A percentile compares a stretch with the other conserved stretches of the same genome.
Conservation (phyloP, 2,329 filamentous ascomycete genomes). For the Coniochaeta sp. region DNA sequence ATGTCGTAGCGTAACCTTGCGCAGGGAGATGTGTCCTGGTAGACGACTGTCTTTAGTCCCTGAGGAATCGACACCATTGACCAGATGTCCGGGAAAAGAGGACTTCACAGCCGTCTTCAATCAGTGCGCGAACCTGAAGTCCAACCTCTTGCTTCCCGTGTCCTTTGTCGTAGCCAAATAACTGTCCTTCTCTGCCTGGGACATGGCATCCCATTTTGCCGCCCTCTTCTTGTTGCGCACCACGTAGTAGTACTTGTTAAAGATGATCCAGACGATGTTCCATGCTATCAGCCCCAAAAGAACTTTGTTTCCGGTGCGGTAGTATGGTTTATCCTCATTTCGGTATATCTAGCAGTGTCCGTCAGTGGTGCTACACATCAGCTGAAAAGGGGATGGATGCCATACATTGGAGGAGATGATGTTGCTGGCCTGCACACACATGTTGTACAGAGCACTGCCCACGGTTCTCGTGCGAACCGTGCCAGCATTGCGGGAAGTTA, state of each 20-base stretch:
- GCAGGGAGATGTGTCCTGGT: too few relatives aligned
- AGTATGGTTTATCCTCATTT: slow-evolving; percentile 37
- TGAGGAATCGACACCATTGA: not conserved
- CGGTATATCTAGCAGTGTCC: slow-evolving; percentile 18
- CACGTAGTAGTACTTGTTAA: slow-evolving; percentile 22
- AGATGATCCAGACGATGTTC: slow-evolving; percentile 23
- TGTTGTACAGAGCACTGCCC: slow-evolving; percentile 54
- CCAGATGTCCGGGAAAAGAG: not conserved
- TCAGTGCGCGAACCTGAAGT: slow-evolving; percentile 22
- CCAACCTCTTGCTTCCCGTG: slow-evolving; percentile 30
- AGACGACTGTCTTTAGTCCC: not conserved
- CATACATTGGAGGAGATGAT: slow-evolving; percentile 33
- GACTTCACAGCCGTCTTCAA: not conserved
- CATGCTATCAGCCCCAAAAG: slow-evolving; percentile 29
- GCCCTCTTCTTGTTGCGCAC: slow-evolving; percentile 19
- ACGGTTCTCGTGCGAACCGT: slow-evolving; percentile 56
- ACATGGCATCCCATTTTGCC: slow-evolving; percentile 19
- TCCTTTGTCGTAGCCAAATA: slow-evolving; percentile 33
- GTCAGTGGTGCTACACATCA: not conserved
- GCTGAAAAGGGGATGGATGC: not conserved
- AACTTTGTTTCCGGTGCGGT: slow-evolving; percentile 30
- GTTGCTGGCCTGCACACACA: slow-evolving; percentile 36
- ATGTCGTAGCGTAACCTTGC: too few relatives aligned
- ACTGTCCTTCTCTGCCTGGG: slow-evolving; percentile 22
- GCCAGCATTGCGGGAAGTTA: slow-evolving; percentile 54